phyloP scores from a whole-genome alignment of 129 eudicot species.

The Artemisia argyi region DNA sequence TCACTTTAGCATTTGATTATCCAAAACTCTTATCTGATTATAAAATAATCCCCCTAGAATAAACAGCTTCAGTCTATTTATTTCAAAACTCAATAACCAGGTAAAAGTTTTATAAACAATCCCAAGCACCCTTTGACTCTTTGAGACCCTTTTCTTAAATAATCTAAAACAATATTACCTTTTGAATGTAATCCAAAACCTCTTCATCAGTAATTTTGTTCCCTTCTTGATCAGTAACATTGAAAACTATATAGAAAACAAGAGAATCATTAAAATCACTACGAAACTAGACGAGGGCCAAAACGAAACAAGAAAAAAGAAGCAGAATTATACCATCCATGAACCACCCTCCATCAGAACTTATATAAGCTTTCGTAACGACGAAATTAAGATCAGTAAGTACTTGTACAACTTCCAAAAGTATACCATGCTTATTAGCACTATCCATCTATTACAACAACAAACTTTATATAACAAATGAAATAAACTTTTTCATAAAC shows the following conservation, averaged over 20 bases:
- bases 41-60: too few species aligned
- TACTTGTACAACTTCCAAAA: constrained; percentile 91
- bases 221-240: constrained; percentile 94
- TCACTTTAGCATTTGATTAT: too few species aligned
- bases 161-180: constrained; percentile 39
- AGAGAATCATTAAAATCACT: neutral
- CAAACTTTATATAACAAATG: constrained; percentile 5
- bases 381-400: constrained; percentile 89
- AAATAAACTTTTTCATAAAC: neutral
- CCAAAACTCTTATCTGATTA: too few species aligned
- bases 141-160: too few species aligned
- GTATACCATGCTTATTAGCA: constrained; percentile 92
- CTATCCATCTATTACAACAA: constrained; percentile 76
- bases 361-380: constrained; percentile 87
- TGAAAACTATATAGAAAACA: constrained; percentile 55
- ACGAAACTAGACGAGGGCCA: neutral
- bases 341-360: constrained; percentile 99
- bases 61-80: too few species aligned
- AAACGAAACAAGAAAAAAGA: neutral
- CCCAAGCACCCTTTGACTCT: too few species aligned
- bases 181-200: constrained; percentile 75
- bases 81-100: too few species aligned
- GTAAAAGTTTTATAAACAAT: too few species aligned
- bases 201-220: constrained; percentile 84
- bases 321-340: constrained; percentile 83